Conservation (phyloP, 306 rosid genomes). For the Cicer arietinum region DNA sequence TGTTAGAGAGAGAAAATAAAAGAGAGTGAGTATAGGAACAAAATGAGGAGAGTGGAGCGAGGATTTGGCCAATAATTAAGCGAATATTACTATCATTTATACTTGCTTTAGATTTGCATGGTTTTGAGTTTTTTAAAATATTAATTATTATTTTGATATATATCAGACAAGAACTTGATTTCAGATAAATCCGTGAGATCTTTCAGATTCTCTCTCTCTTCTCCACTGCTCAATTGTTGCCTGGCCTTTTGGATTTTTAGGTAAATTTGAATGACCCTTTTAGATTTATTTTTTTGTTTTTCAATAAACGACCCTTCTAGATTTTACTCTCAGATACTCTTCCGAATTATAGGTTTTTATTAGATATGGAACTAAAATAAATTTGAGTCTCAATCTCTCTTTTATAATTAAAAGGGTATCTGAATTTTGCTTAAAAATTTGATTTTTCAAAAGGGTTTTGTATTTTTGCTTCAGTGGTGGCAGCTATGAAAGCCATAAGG, state of each 20-base stretch:
- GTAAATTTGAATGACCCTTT: constrained; percentile 27
- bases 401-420: constrained; percentile 9
- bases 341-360: neutral
- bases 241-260: constrained; percentile 49
- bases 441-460: constrained; percentile 19
- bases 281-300: neutral
- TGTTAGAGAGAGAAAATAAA: constrained; percentile 49
- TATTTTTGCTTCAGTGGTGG: neutral
- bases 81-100: constrained; percentile 41
- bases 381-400: neutral
- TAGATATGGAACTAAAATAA: too few relatives aligned
- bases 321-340: constrained; percentile 29
- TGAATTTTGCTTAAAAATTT: constrained; percentile 41
- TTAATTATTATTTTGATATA: neutral
- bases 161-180: constrained; percentile 58
- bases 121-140: constrained; percentile 49
- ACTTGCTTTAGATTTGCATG: constrained; percentile 64
- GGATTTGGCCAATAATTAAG: constrained; percentile 59
- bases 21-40: constrained; percentile 61
- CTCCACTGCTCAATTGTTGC: constrained; percentile 45
- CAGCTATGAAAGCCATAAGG: constrained; percentile 13
- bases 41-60: constrained; percentile 73
- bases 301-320: neutral
- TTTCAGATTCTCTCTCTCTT: constrained; percentile 42
- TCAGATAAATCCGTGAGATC: constrained; percentile 55